phyloP scores from a whole-genome alignment of 208 protist species.

The Herpetomonas samuelpessoai region DNA sequence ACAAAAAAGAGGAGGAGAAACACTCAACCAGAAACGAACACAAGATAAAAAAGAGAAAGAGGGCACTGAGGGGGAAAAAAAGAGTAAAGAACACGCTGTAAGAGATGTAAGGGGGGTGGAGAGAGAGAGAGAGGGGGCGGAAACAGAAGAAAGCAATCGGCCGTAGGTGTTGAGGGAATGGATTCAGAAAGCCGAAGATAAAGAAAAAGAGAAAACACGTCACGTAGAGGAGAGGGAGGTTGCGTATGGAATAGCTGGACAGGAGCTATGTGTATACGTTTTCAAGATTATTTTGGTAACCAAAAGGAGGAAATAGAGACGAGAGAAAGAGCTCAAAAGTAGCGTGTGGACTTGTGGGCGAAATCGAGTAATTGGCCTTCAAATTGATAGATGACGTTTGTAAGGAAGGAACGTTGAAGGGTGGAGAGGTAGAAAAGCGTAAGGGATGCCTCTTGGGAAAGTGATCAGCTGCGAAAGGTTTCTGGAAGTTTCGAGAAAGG shows the following conservation, averaged over 20 bases:
- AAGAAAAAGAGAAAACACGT: background rate
- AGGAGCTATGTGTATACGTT: no score
- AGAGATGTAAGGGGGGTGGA: conserved; percentile 4
- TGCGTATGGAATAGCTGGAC: no score
- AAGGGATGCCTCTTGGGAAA: no score
- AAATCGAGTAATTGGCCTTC: no score
- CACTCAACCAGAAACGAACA: background rate
- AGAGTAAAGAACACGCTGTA: conserved; percentile 2
- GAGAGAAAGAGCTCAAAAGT: no score
- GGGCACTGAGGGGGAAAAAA: conserved; percentile 1
- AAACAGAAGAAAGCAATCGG: background rate
- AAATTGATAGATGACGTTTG: no score
- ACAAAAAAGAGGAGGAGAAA: background rate
- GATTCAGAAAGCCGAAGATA: background rate
- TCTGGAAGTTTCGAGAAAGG: no score
- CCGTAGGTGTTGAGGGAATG: background rate
- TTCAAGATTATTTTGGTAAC: conserved; percentile 11
- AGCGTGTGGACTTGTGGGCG: no score
- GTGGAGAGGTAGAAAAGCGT: no score
- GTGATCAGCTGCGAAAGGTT: no score
- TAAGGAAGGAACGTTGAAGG: no score
- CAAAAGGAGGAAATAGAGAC: conserved; percentile 16
- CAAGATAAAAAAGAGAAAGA: conserved; percentile 10
- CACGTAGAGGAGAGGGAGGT: no score
- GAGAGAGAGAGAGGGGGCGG: background rate